Evolutionary conservation across 2,329 filamentous ascomycete genomes (phyloP).

Genomic region (Trichoderma citrinoviride): DNA sequence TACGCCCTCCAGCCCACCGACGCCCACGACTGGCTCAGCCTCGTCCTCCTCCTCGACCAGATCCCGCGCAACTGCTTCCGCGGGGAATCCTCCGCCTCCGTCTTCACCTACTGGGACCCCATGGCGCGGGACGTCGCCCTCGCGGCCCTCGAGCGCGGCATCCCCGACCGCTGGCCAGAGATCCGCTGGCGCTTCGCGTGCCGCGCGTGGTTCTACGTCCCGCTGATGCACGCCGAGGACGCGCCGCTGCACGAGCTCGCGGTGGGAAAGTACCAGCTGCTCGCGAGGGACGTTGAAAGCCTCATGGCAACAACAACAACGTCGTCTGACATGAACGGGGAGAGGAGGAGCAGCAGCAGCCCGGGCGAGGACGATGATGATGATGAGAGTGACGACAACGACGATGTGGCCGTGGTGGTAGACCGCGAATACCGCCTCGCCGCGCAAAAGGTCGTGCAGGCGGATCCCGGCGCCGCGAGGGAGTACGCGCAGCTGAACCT

Average conservation of each 20-base stretch:
- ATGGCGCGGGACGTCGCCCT: conserved; percentile 47
- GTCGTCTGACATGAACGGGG: conserved; percentile 25
- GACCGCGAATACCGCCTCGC: conserved; percentile 29
- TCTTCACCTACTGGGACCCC: conserved; percentile 57
- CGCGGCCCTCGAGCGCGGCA: conserved; percentile 35
- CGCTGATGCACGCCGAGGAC: conserved; percentile 59
- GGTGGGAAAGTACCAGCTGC: conserved; percentile 32
- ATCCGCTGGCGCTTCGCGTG: conserved; percentile 39
- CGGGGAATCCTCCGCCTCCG: conserved; percentile 40
- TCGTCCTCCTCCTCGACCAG: conserved; percentile 61
- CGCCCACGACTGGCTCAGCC: conserved; percentile 43
- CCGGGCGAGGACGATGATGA: too few species aligned
- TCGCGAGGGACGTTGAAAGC: conserved; percentile 35
- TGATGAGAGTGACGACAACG: neutral
- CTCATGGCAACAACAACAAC: too few species aligned
- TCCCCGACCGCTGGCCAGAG: conserved; percentile 31
- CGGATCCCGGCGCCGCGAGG: conserved; percentile 29
- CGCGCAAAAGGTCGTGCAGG: conserved; percentile 31
- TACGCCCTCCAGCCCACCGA: conserved; percentile 28
- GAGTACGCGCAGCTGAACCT: conserved; percentile 27
- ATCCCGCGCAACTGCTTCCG: conserved; percentile 62
- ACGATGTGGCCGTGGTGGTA: too few species aligned
- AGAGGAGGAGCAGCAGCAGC: too few species aligned
- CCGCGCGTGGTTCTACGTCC: conserved; percentile 58
- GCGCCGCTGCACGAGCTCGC: conserved; percentile 43